Conservation (phyloP, 129 eudicot genomes). For the Flaveria linearis region DNA sequence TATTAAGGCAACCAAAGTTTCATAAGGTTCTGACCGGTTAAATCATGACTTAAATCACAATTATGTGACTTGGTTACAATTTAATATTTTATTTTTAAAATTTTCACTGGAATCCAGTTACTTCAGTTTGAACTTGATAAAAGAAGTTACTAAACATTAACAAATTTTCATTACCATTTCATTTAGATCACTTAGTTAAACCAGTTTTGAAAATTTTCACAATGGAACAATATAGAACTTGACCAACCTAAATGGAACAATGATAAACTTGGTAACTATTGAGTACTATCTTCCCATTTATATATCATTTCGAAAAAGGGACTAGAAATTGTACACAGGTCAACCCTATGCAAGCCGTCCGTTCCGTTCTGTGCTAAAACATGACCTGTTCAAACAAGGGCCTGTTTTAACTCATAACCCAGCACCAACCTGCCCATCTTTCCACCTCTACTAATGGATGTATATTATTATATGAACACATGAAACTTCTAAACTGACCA, state of each 20-base stretch:
- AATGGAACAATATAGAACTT: neutral
- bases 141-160: neutral
- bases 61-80: neutral
- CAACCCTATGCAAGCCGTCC: neutral
- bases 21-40: neutral
- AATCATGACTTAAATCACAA: neutral
- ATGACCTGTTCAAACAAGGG: neutral
- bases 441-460: neutral
- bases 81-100: neutral
- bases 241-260: neutral
- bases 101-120: neutral
- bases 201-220: neutral
- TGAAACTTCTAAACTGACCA: constrained; percentile 48
- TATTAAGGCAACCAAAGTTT: neutral
- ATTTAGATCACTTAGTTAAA: neutral
- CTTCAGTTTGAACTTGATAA: neutral
- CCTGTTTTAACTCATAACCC: neutral
- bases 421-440: constrained; percentile 4
- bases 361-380: neutral
- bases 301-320: neutral
- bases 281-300: neutral
- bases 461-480: neutral
- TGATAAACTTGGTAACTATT: neutral
- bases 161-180: neutral
- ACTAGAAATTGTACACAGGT: neutral